Evolutionary conservation across 345 rosid genomes (phyloP), one percentile per base, ranked within the genome.

Genomic region (Lagerstroemia speciosa): DNA sequence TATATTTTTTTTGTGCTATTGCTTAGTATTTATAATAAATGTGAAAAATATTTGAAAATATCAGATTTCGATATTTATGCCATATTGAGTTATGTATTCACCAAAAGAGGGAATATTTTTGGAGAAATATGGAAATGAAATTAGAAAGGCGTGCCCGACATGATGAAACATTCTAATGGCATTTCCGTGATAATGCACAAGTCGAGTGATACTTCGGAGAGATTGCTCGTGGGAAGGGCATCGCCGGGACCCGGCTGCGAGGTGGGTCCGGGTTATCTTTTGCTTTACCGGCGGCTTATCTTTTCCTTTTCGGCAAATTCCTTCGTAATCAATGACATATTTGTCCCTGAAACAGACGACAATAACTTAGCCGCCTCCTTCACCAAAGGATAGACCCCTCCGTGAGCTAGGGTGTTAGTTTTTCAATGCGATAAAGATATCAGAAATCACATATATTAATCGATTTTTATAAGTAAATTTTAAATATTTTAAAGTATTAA

Each of bases 231-330:
- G 69, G 7, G 32, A 24, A 43, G 4, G 27, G 4, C n/a, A 50
- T 2, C 8, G 27, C n/a, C 24, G 8, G 6, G 27, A 5, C n/a
- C 1, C 3, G 36, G 48, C 26, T 62, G 14, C 6, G 62, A 15
- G 53, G 61, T 16, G 41, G 61, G 70, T 62, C 29, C 30, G 50
- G 22, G 52, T 29, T 52, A 6, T 32, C 38, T 67, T 46, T 67
- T 67, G 40, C 70, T 67, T 67, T 67, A 48, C 29, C 8, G 61
- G 22, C 43, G 40, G 27, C 70, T 43, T 67, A 48, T 31, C 60
- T 67, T 67, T 32, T 52, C 62, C 70, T 67, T 67, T 48, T 45
- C 40, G 8, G 8, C 10, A 67, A 67, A 53, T 67, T 67, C 43
- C 61, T 46, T 67, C 69, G 30, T 41, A 45, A 24, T 22, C 27